Conservation (phyloP, 202 grass and related monocot species). For the Digitaria exilis region DNA sequence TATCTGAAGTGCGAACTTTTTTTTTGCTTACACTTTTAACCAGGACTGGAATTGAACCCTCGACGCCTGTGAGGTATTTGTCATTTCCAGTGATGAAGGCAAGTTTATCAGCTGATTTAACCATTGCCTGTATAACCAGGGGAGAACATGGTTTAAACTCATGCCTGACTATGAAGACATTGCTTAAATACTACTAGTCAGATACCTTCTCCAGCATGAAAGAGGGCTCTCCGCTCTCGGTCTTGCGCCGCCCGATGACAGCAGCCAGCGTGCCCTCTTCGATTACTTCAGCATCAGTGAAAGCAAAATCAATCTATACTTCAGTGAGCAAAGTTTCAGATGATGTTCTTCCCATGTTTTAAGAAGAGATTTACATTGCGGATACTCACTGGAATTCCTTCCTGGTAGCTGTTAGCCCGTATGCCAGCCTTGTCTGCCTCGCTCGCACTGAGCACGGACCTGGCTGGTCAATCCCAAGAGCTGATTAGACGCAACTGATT, state of each 20-base stretch:
- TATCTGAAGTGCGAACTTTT: not conserved
- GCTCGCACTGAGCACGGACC: constrained; percentile 71
- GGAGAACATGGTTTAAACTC: not conserved
- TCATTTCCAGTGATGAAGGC: constrained; percentile 69
- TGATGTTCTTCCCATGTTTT: not conserved
- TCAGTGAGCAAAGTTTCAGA: constrained; percentile 41
- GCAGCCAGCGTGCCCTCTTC: constrained; percentile 71
- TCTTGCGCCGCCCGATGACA: constrained; percentile 71
- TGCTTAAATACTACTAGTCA: not conserved
- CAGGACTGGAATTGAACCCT: constrained; percentile 84
- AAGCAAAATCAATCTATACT: constrained; percentile 88
- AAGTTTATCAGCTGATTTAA: constrained; percentile 59
- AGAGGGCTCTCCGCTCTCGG: constrained; percentile 65
- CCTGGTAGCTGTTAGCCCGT: constrained; percentile 49
- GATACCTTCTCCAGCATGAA: constrained; percentile 80
- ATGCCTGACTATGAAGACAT: not conserved
- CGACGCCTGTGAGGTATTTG: constrained; percentile 63
- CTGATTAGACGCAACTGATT: constrained; percentile 22
- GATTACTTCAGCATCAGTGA: constrained; percentile 78
- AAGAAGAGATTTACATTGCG: not conserved
- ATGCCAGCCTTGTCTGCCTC: constrained; percentile 79
- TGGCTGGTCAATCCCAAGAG: constrained; percentile 53
- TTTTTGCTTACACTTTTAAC: constrained; percentile 71
- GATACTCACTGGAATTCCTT: constrained; percentile 67
- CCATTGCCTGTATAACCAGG: constrained; percentile 46